Conservation (phyloP, 768 basidiomycete genomes). For the Mrakia frigida region DNA sequence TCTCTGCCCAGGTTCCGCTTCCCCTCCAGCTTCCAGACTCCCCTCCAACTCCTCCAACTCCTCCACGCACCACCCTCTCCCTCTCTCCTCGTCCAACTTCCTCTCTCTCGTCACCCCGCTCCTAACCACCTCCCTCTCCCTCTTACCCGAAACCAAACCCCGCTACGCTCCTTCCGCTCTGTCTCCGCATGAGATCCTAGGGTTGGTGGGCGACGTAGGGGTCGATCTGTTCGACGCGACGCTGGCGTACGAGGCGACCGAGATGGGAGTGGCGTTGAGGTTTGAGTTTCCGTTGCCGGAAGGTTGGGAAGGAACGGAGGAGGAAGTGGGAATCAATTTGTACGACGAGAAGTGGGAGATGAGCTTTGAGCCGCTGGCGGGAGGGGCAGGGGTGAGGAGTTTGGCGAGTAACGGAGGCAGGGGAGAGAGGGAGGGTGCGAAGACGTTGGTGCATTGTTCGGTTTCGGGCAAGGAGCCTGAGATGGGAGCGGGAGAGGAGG, state of each 20-base stretch:
- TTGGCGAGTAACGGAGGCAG: neutral
- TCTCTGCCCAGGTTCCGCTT: neutral
- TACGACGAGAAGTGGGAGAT: slow-evolving; percentile 20
- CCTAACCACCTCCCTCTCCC: neutral
- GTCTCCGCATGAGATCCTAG: neutral
- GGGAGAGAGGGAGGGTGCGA: neutral
- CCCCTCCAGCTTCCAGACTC: neutral
- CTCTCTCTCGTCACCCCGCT: neutral
- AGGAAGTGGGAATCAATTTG: slow-evolving; percentile 18
- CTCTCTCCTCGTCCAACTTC: neutral
- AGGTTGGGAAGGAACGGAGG: neutral
- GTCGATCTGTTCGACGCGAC: slow-evolving; percentile 20
- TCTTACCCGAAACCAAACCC: neutral
- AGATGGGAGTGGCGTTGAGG: slow-evolving; percentile 8
- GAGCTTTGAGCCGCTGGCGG: neutral
- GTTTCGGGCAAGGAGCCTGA: neutral
- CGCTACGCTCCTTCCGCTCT: neutral
- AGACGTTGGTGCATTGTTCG: slow-evolving; percentile 3
- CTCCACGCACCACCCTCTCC: neutral
- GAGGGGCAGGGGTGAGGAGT: neutral
- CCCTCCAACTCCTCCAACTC: neutral
- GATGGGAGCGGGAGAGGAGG: neutral
- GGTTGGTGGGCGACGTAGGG: neutral
- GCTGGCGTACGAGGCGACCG: slow-evolving; percentile 9
- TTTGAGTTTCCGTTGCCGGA: slow-evolving; percentile 14